Percentiles rank a stretch among this genome's conserved stretches.
These are phyloP conservation scores for Wolfiporia cocos DNA, from an alignment of 1,284 basidiomycete species.

Conservation along the genomic window DNA sequence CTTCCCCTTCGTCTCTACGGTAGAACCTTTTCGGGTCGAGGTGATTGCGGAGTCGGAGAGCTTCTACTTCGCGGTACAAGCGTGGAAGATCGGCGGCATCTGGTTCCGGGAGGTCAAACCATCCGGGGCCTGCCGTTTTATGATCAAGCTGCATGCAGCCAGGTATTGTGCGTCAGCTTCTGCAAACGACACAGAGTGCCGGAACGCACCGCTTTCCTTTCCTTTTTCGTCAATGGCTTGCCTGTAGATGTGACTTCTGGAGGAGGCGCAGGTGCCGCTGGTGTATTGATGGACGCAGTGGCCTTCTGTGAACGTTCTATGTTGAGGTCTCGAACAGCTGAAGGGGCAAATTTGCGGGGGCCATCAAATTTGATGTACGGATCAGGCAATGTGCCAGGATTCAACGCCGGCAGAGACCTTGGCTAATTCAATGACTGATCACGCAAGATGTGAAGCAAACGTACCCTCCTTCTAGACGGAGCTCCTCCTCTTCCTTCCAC, in stretches of 20 bases:
- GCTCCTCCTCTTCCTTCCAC: constrained; percentile 27
- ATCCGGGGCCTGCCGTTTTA: constrained; percentile 76
- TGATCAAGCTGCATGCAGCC: constrained; percentile 48
- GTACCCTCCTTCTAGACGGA: constrained; percentile 27
- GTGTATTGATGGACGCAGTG: constrained; percentile 36
- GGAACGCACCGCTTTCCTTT: constrained; percentile 57
- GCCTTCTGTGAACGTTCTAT: constrained; percentile 44
- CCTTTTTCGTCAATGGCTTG: constrained; percentile 58
- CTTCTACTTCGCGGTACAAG: constrained; percentile 89
- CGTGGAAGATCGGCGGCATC: constrained; percentile 76
- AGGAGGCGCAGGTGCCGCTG: constrained; percentile 49
- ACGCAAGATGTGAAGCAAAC: constrained; percentile 1
- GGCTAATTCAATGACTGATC: constrained; percentile 4
- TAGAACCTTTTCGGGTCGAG: constrained; percentile 97
- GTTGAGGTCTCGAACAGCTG: constrained; percentile 54
- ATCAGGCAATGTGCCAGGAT: constrained; percentile 54
- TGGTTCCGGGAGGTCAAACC: constrained; percentile 91
- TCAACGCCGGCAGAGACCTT: constrained; percentile 60
- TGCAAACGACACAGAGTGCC: background rate
- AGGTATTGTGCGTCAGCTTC: background rate
- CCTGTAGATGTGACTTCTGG: constrained; percentile 54
- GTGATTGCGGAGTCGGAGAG: constrained; percentile 85
- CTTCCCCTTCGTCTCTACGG: constrained; percentile 76
- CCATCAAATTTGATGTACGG: constrained; percentile 55
- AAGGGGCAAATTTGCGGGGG: constrained; percentile 36